phyloP scores from a whole-genome alignment of 1,139 yeast species.

The Yamadazyma dushanensis region DNA sequence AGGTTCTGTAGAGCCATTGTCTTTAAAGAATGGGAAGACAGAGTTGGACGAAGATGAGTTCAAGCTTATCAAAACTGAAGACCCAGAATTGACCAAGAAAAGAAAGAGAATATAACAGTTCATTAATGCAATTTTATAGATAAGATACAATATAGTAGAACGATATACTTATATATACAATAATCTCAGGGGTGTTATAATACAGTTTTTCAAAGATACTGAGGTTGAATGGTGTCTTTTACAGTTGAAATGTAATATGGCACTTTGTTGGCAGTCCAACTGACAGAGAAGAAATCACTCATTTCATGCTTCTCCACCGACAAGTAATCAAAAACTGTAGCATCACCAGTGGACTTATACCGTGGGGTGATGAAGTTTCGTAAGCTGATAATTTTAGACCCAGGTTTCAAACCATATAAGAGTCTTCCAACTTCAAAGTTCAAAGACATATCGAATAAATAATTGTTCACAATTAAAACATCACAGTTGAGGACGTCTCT shows the following conservation, averaged over 20 bases:
- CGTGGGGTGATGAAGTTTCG: conserved; percentile 68
- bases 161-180: neutral
- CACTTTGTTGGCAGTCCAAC: conserved; percentile 90
- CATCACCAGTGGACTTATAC: conserved; percentile 54
- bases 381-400: conserved; percentile 76
- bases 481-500: conserved; percentile 60
- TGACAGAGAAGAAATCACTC: conserved; percentile 67
- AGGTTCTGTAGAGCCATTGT: conserved; percentile 34
- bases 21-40: neutral
- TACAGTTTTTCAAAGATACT: conserved; percentile 20
- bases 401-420: conserved; percentile 63
- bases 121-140: too few species aligned
- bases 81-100: conserved; percentile 4
- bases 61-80: neutral
- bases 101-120: conserved; percentile 1
- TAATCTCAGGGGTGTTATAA: neutral
- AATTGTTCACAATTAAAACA: conserved; percentile 78
- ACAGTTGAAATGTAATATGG: conserved; percentile 79
- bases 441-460: conserved; percentile 72
- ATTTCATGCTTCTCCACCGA: conserved; percentile 65
- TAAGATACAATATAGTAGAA: too few species aligned
- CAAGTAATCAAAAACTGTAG: conserved; percentile 62
- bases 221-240: conserved; percentile 37
- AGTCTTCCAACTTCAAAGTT: conserved; percentile 69
- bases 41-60: conserved; percentile 1